Conservation (phyloP, 495 filamentous ascomycete genomes). For the Achaetomiella virescens region DNA sequence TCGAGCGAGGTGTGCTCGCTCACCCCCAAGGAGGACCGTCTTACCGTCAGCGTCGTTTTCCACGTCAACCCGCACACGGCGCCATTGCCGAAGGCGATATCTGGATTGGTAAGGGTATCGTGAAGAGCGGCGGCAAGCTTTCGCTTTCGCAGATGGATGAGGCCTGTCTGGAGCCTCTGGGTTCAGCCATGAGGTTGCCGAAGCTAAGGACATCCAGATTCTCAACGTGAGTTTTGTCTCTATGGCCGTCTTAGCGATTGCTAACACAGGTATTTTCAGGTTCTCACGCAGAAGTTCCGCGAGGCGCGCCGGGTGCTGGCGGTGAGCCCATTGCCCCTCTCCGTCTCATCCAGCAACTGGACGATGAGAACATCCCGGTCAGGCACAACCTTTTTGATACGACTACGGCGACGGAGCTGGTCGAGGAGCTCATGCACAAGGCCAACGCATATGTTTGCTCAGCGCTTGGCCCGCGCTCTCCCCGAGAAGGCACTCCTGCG, state of each 20-base stretch:
- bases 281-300: slow-evolving; percentile 78
- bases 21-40: slow-evolving; percentile 75
- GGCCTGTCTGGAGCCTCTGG: slow-evolving; percentile 58
- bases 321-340: slow-evolving; percentile 73
- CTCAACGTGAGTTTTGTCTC: slow-evolving; percentile 55
- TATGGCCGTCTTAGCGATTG: background rate
- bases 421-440: slow-evolving; percentile 90
- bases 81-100: slow-evolving; percentile 71
- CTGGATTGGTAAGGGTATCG: slow-evolving; percentile 90
- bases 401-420: slow-evolving; percentile 80
- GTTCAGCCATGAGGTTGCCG: slow-evolving; percentile 52
- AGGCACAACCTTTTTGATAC: slow-evolving; percentile 94
- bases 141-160: slow-evolving; percentile 79
- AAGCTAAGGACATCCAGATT: slow-evolving; percentile 64
- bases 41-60: slow-evolving; percentile 90
- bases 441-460: slow-evolving; percentile 82
- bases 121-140: slow-evolving; percentile 83
- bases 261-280: slow-evolving; percentile 44
- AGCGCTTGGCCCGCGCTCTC: slow-evolving; percentile 69
- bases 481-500: slow-evolving; percentile 91
- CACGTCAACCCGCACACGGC: slow-evolving; percentile 73
- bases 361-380: slow-evolving; percentile 96
- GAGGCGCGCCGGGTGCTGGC: slow-evolving; percentile 72
- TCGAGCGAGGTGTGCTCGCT: slow-evolving; percentile 83
- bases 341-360: slow-evolving; percentile 85